phyloP scores from a whole-genome alignment of 2,329 filamentous ascomycete species.

The Fusarium albosuccineum region DNA sequence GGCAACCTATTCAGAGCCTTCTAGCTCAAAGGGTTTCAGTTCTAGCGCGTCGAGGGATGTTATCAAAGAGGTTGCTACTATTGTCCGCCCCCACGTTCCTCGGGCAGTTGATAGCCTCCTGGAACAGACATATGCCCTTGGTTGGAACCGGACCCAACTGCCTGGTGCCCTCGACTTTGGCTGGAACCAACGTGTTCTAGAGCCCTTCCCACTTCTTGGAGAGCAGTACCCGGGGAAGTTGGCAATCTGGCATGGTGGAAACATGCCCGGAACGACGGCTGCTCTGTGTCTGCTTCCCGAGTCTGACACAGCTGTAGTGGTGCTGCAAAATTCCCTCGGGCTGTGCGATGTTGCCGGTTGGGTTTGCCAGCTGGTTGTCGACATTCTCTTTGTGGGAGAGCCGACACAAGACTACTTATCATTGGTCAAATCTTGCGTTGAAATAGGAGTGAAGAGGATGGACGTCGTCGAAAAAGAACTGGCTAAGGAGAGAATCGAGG shows the following conservation, averaged over 20 bases:
- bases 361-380: background rate
- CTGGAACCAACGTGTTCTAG: background rate
- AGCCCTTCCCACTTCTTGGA: background rate
- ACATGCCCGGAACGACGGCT: background rate
- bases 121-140: constrained; percentile 1
- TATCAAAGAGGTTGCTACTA: too few species aligned
- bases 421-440: background rate
- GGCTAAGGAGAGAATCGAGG: background rate
- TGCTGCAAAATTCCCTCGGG: background rate
- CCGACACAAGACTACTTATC: background rate
- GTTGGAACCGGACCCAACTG: background rate
- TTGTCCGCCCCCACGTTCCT: too few species aligned
- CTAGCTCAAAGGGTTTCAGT: too few species aligned
- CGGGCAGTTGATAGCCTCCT: background rate
- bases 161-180: background rate
- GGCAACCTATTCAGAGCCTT: too few species aligned
- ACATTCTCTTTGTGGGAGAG: too few species aligned
- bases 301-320: background rate
- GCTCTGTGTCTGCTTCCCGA: background rate
- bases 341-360: constrained; percentile 2
- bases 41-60: too few species aligned
- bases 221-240: background rate
- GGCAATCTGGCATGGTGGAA: constrained; percentile 2
- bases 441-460: too few species aligned
- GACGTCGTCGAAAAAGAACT: background rate